Base-by-base conservation (phyloP, 495 filamentous ascomycete genomes). In the Xylaria bambusicola region DNA sequence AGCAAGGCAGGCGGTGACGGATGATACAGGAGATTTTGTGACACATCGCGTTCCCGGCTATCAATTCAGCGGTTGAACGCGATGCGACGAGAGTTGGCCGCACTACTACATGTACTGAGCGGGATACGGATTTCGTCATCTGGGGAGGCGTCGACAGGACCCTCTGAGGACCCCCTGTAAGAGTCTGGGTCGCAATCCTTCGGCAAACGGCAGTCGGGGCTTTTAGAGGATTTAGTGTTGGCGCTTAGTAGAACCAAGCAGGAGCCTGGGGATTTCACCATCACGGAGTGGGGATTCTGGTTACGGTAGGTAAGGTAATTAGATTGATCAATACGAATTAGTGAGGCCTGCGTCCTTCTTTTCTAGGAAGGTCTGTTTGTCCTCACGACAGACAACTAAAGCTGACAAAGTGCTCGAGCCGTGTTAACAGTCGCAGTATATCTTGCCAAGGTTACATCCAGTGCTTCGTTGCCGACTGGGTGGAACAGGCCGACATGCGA, bases 311-410 rank as follows among this genome's bases (percentile, higher is more conserved):
- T 13, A 48, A 26, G 31, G 20, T 12, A 27, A 23, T 20, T 31
- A 18, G 8, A 24, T 3, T 45, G 13, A n/a, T n/a, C 38, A 48
- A 56, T 45, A 46, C 52, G 41, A 46, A 46, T 31, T 33, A 42
- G 20, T 13, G 20, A 41, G 24, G 35, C 40, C 38, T 21, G 52
- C 46, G 50, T 59, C 62, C 62, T 70, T 54, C 67, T 70, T 56
- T 56, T 67, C 50, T 65, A 67, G 67, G 65, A 67, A 70, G 65
- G 67, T 70, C 62, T 63, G 51, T 52, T 59, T 6, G 42, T 26
- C 35, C 15, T 56, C 20, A 38, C 53, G 53, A 20, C 31, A 41
- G 53, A 10, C 29, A 26, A 23, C n/a, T 15, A 33, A 54, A 54
- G 38, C 42, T 56, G 31, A 17, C 23, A 48, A 36, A 6, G 53